Conservation (phyloP, 139 green algal species). For the Ettlia oleoabundans region DNA sequence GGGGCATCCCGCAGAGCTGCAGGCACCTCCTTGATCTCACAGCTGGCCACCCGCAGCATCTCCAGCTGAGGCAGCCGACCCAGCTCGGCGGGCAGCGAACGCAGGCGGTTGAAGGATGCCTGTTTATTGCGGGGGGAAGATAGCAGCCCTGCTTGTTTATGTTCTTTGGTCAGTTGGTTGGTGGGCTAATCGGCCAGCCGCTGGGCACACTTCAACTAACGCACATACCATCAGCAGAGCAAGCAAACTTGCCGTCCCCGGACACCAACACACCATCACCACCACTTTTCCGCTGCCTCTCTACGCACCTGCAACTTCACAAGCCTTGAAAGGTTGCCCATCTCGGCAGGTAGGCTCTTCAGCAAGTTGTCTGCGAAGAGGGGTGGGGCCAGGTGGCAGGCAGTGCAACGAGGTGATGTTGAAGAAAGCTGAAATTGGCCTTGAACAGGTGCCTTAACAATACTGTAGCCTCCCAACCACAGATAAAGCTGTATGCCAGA, state of each 20-base stretch:
- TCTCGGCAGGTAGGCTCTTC: slow-evolving; percentile 60
- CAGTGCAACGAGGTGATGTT: no score
- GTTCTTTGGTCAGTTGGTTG: no score
- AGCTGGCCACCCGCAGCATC: slow-evolving; percentile 77
- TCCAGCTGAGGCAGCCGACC: slow-evolving; percentile 69
- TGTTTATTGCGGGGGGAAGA: no score
- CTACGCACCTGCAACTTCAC: slow-evolving; percentile 52
- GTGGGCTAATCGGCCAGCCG: no score
- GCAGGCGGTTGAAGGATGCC: slow-evolving; percentile 82
- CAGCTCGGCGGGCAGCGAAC: slow-evolving; percentile 63
- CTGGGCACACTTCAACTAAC: neutral
- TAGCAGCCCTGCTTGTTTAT: no score
- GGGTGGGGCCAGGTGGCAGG: neutral
- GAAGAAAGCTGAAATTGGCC: no score
- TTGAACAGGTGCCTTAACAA: no score
- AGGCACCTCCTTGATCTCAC: slow-evolving; percentile 58
- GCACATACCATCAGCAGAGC: neutral
- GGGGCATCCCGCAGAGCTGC: slow-evolving; percentile 41
- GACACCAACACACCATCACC: neutral
- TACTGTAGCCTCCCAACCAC: no score
- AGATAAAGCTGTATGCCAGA: no score
- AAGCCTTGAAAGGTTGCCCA: slow-evolving; percentile 38
- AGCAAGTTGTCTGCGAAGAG: slow-evolving; percentile 74
- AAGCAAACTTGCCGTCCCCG: neutral
- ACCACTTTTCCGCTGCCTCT: neutral